Conservation (phyloP, 129 eudicot genomes). For the Tagetes patula region DNA sequence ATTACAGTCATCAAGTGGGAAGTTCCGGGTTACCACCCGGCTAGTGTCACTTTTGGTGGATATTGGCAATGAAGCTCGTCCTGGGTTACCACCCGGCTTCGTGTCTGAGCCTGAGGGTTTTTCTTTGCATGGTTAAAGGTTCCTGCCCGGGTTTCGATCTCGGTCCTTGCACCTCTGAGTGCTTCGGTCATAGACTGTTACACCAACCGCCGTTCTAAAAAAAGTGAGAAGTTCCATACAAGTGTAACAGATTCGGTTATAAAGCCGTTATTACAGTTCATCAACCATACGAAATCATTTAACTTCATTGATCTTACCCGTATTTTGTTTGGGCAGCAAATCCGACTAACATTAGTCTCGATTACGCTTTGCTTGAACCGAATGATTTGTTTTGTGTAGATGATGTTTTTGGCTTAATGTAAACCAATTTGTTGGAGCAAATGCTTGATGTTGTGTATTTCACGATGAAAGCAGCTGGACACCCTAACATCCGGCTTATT, state of each 20-base stretch:
- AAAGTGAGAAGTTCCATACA: constrained; percentile 57
- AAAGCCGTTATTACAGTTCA: constrained; percentile 52
- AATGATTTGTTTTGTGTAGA: constrained; percentile 41
- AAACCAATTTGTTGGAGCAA: constrained; percentile 70
- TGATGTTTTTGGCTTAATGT: constrained; percentile 52
- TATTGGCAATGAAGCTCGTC: too few species aligned
- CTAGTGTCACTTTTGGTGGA: too few species aligned
- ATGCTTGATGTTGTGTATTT: constrained; percentile 65
- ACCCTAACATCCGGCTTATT: constrained; percentile 61
- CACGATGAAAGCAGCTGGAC: constrained; percentile 67
- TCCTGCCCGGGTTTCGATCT: too few species aligned
- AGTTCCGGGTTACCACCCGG: too few species aligned
- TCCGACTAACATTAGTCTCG: constrained; percentile 46
- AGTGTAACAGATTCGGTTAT: constrained; percentile 45
- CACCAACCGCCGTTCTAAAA: too few species aligned
- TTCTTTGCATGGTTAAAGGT: too few species aligned
- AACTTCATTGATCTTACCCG: constrained; percentile 62
- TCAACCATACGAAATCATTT: constrained; percentile 65
- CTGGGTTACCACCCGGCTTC: too few species aligned
- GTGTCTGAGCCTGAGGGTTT: too few species aligned
- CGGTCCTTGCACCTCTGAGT: too few species aligned
- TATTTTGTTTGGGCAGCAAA: constrained; percentile 65
- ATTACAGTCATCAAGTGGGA: too few species aligned
- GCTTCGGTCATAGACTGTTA: too few species aligned
- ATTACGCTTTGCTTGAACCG: constrained; percentile 50